A percentile compares a stretch with the other conserved stretches of the same genome.
Evolutionary conservation across 805 yeast genomes (phyloP).

Genomic region (Scheffersomyces stipitis): DNA sequence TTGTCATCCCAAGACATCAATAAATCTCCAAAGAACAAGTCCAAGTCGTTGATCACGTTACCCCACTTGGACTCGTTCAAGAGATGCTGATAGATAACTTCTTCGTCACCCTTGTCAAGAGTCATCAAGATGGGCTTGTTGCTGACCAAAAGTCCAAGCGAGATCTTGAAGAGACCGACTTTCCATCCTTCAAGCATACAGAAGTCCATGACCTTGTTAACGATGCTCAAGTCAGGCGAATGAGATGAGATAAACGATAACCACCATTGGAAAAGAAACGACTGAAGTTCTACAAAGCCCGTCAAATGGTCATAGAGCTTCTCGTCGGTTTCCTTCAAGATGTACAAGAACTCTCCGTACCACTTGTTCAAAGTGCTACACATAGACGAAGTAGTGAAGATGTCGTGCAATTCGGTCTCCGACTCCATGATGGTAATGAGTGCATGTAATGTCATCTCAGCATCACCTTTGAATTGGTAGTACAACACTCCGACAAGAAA

Average conservation of each 20-base stretch:
- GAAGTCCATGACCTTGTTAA: slow-evolving; percentile 51
- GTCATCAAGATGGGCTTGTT: slow-evolving; percentile 47
- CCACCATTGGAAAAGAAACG: slow-evolving; percentile 66
- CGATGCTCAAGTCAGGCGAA: slow-evolving; percentile 52
- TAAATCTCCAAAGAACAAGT: slow-evolving; percentile 38
- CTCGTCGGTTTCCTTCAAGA: slow-evolving; percentile 41
- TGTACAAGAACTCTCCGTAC: slow-evolving; percentile 48
- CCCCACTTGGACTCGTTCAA: slow-evolving; percentile 47
- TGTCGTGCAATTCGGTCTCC: slow-evolving; percentile 49
- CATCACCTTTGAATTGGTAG: slow-evolving; percentile 33
- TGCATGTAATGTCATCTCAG: slow-evolving; percentile 49
- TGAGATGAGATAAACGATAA: slow-evolving; percentile 59
- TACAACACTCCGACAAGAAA: slow-evolving; percentile 61
- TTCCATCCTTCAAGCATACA: slow-evolving; percentile 55
- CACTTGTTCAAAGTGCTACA: slow-evolving; percentile 54
- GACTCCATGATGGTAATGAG: slow-evolving; percentile 59
- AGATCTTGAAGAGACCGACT: slow-evolving; percentile 52
- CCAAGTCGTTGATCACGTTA: slow-evolving; percentile 33
- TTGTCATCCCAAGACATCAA: slow-evolving; percentile 36
- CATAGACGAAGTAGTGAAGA: slow-evolving; percentile 51
- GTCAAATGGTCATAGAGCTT: slow-evolving; percentile 45
- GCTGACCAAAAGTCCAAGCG: slow-evolving; percentile 49
- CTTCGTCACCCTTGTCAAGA: slow-evolving; percentile 36
- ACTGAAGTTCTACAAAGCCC: slow-evolving; percentile 41
- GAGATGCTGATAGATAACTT: slow-evolving; percentile 43